Evolutionary conservation across 208 protist species (phyloP).

Genomic region (Leishmania lainsoni): DNA sequence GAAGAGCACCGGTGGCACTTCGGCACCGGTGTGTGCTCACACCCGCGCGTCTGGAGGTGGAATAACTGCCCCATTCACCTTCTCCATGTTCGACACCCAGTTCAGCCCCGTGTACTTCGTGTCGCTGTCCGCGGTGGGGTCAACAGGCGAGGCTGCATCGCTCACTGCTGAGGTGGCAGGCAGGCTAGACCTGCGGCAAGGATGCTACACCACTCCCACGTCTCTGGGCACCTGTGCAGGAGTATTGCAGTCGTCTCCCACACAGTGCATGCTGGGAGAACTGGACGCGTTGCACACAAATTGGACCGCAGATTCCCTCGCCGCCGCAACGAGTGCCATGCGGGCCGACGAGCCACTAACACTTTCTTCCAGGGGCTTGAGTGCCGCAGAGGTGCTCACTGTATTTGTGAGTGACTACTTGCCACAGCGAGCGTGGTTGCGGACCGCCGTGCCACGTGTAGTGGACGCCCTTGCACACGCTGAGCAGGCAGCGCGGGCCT

Average conservation of each 20-base stretch:
- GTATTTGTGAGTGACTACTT: slow-evolving; percentile 30
- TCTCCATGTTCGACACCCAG: slow-evolving; percentile 29
- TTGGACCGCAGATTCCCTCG: slow-evolving; percentile 22
- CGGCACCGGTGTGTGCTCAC: slow-evolving; percentile 19
- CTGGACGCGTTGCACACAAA: slow-evolving; percentile 10
- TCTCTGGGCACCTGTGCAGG: not conserved
- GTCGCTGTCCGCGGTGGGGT: not conserved
- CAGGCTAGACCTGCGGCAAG: slow-evolving; percentile 12
- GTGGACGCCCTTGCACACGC: slow-evolving; percentile 21
- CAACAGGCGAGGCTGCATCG: not conserved
- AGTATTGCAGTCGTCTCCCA: slow-evolving; percentile 5
- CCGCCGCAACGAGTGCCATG: not conserved
- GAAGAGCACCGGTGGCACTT: not conserved
- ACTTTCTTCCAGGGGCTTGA: slow-evolving; percentile 2
- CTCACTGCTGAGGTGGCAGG: slow-evolving; percentile 1
- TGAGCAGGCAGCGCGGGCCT: slow-evolving; percentile 5
- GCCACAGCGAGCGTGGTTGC: slow-evolving; percentile 36
- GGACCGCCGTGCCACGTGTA: slow-evolving; percentile 19
- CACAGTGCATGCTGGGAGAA: slow-evolving; percentile 12
- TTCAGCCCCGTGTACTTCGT: slow-evolving; percentile 26
- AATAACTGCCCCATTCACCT: slow-evolving; percentile 20
- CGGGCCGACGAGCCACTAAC: not conserved
- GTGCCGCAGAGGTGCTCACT: slow-evolving; percentile 18
- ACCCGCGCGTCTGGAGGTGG: slow-evolving; percentile 9
- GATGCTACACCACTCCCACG: slow-evolving; percentile 11